Conservation (phyloP, 768 basidiomycete species). For the Rossbeevera mucosa region DNA sequence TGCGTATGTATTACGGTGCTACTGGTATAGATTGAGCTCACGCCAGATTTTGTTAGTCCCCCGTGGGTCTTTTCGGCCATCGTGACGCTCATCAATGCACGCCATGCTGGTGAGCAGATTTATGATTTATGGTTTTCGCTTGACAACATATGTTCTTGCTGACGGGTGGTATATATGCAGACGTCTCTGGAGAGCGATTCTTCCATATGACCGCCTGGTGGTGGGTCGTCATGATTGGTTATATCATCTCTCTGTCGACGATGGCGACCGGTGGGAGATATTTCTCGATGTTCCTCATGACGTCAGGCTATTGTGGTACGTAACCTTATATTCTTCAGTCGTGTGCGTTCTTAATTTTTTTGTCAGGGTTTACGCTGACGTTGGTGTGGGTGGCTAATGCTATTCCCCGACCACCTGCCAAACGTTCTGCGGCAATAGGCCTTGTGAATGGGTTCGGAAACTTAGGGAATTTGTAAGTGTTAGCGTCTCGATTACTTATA, state of each 20-base stretch:
- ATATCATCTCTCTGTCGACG: slow-evolving; percentile 54
- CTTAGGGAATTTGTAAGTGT: slow-evolving; percentile 52
- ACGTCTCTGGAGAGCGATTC: slow-evolving; percentile 59
- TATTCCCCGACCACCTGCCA: slow-evolving; percentile 54
- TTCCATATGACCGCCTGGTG: slow-evolving; percentile 54
- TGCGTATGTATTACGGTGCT: slow-evolving; percentile 39
- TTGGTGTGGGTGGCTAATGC: slow-evolving; percentile 61
- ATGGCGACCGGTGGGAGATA: slow-evolving; percentile 50
- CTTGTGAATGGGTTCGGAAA: slow-evolving; percentile 61
- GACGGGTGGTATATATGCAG: slow-evolving; percentile 23
- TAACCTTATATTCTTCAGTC: background rate
- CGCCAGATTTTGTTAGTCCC: slow-evolving; percentile 36
- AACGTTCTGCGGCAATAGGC: slow-evolving; percentile 51
- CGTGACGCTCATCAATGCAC: slow-evolving; percentile 47
- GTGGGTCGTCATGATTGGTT: slow-evolving; percentile 59
- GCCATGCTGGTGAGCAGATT: slow-evolving; percentile 42
- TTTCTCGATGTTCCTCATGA: slow-evolving; percentile 63
- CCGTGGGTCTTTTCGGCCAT: slow-evolving; percentile 59
- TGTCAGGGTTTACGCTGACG: slow-evolving; percentile 39
- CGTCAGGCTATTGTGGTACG: slow-evolving; percentile 43
- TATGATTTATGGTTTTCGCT: background rate
- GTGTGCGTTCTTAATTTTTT: background rate
- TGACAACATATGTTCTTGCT: background rate
- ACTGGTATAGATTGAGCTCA: background rate
- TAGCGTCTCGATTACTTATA: background rate